phyloP scores from a whole-genome alignment of 2,329 filamentous ascomycete genomes.

The Diaporthe caulivora region DNA sequence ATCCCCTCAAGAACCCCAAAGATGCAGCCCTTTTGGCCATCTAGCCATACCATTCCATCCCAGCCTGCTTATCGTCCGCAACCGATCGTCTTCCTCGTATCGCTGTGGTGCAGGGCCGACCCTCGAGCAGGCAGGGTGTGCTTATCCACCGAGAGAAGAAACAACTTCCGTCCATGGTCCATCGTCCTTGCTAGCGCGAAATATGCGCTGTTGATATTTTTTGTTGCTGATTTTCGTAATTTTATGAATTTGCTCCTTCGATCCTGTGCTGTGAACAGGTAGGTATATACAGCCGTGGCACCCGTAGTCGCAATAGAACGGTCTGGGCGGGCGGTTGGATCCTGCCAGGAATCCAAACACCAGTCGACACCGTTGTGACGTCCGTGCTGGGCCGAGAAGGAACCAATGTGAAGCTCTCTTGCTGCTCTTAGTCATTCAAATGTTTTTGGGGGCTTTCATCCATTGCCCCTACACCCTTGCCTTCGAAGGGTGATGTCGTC shows the following conservation, averaged over 20 bases:
- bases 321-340: neutral
- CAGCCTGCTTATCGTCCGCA: neutral
- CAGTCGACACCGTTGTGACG: neutral
- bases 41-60: neutral
- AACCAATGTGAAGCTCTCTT: neutral
- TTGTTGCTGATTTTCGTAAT: neutral
- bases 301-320: neutral
- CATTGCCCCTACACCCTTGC: neutral
- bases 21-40: no score
- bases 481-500: neutral
- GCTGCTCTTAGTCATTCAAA: neutral
- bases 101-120: neutral
- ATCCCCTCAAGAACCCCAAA: neutral
- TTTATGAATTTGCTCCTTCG: neutral
- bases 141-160: neutral
- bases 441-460: neutral
- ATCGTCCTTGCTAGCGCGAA: neutral
- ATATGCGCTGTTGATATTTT: neutral
- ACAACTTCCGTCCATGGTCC: neutral
- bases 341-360: conserved; percentile 28
- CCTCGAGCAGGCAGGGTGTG: neutral
- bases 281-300: neutral
- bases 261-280: neutral
- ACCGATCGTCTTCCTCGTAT: neutral
- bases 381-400: neutral